These are phyloP conservation scores for Domatiomyces catenatus DNA, from an alignment of 2,329 filamentous ascomycete genomes.

Conservation along the genomic window DNA sequence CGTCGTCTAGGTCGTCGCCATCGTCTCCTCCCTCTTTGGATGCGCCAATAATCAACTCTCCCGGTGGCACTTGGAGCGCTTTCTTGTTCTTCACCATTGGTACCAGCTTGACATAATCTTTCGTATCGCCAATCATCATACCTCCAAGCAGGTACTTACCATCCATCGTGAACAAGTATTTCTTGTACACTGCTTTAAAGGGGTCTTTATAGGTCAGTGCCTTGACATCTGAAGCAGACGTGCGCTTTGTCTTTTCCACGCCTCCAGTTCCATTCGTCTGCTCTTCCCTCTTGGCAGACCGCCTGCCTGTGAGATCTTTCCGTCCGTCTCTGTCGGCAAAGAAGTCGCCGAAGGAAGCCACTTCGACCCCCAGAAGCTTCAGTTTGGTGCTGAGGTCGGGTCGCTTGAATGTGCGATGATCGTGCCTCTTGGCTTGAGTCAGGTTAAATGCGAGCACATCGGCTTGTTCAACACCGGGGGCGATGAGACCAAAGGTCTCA, in stretches of 20 bases:
- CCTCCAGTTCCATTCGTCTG: conserved; percentile 17
- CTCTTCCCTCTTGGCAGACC: conserved; percentile 30
- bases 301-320: conserved; percentile 51
- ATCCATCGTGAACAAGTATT: conserved; percentile 78
- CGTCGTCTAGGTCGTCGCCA: conserved; percentile 62
- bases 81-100: conserved; percentile 77
- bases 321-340: conserved; percentile 79
- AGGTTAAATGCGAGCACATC: conserved; percentile 84
- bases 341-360: conserved; percentile 86
- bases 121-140: conserved; percentile 93
- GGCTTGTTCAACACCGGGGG: conserved; percentile 82
- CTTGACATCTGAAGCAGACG: conserved; percentile 51
- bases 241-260: conserved; percentile 32
- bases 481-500: conserved; percentile 77
- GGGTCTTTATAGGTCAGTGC: conserved; percentile 78
- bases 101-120: conserved; percentile 77
- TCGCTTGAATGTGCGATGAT: conserved; percentile 55
- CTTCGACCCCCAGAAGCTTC: conserved; percentile 77
- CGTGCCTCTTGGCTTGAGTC: conserved; percentile 61
- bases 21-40: conserved; percentile 59
- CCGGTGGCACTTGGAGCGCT: conserved; percentile 58
- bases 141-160: conserved; percentile 84
- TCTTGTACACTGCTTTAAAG: conserved; percentile 80
- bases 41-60: conserved; percentile 68
- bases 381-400: conserved; percentile 85